Conservation (phyloP, 2,329 filamentous ascomycete genomes). For the Metarhizium humberi region DNA sequence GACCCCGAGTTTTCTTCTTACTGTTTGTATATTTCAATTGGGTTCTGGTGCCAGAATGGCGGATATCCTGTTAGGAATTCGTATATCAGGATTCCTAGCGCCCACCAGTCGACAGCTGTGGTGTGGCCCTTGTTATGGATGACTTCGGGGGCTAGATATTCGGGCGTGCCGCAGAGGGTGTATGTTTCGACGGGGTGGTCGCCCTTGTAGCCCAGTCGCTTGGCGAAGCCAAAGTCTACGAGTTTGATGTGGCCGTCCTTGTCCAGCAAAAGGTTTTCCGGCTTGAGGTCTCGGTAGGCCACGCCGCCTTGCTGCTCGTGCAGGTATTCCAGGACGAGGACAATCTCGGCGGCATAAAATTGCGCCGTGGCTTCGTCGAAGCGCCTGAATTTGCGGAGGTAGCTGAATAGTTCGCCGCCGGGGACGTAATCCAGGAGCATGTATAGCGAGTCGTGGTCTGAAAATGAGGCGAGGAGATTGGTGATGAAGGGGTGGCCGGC, state of each 20-base stretch:
- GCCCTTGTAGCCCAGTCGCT: slow-evolving; percentile 54
- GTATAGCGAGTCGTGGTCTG: slow-evolving; percentile 69
- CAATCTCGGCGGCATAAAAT: slow-evolving; percentile 79
- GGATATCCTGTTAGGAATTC: slow-evolving; percentile 80
- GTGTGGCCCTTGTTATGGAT: slow-evolving; percentile 74
- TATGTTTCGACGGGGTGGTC: slow-evolving; percentile 59
- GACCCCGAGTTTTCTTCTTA: slow-evolving; percentile 24
- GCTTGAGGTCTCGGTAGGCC: slow-evolving; percentile 74
- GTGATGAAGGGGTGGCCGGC: slow-evolving; percentile 80
- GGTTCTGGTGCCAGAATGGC: slow-evolving; percentile 80
- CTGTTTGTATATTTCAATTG: slow-evolving; percentile 80
- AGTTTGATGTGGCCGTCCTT: slow-evolving; percentile 71
- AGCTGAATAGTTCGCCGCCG: slow-evolving; percentile 77
- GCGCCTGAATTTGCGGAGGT: slow-evolving; percentile 65
- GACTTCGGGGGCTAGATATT: slow-evolving; percentile 77
- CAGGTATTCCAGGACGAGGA: slow-evolving; percentile 70
- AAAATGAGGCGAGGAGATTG: slow-evolving; percentile 67
- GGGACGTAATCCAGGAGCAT: slow-evolving; percentile 79
- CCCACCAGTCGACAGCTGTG: slow-evolving; percentile 80
- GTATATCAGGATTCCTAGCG: slow-evolving; percentile 73
- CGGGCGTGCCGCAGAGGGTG: slow-evolving; percentile 73
- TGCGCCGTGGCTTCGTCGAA: slow-evolving; percentile 72
- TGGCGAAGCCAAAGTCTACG: slow-evolving; percentile 80
- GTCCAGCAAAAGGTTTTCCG: slow-evolving; percentile 73
- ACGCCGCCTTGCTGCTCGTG: slow-evolving; percentile 71